Evolutionary conservation across 2,329 filamentous ascomycete genomes (phyloP).

Genomic region (Ophiostoma piceae): DNA sequence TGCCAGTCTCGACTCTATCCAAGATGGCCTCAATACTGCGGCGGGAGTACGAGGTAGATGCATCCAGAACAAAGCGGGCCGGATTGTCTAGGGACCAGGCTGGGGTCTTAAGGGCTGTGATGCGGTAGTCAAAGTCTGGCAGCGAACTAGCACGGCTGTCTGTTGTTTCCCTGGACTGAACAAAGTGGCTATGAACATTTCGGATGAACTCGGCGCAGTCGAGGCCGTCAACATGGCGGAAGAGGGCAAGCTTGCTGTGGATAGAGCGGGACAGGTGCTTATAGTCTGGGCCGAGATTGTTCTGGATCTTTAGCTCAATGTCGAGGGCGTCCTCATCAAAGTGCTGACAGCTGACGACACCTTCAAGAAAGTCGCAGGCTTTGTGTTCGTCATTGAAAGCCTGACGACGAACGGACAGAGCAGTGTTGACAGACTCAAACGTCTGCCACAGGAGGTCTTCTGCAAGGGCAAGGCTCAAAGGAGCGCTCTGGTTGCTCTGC

Average conservation of each 20-base stretch:
- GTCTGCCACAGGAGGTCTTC: slow-evolving; percentile 46
- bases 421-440: slow-evolving; percentile 39
- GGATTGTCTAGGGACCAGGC: slow-evolving; percentile 46
- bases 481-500: slow-evolving; percentile 45
- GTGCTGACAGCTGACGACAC: slow-evolving; percentile 38
- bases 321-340: slow-evolving; percentile 43
- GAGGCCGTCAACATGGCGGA: slow-evolving; percentile 39
- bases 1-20: slow-evolving; percentile 48
- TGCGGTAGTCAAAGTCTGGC: slow-evolving; percentile 46
- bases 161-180: slow-evolving; percentile 37
- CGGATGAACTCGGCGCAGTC: slow-evolving; percentile 44
- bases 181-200: slow-evolving; percentile 37
- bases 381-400: slow-evolving; percentile 40
- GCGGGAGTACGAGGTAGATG: slow-evolving; percentile 40
- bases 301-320: slow-evolving; percentile 43
- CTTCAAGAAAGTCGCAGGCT: slow-evolving; percentile 36
- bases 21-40: slow-evolving; percentile 46
- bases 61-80: slow-evolving; percentile 41
- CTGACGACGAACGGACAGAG: slow-evolving; percentile 39
- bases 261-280: slow-evolving; percentile 42
- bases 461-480: slow-evolving; percentile 43
- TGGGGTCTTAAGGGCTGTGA: slow-evolving; percentile 43
- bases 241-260: slow-evolving; percentile 43
- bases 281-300: slow-evolving; percentile 47
- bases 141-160: slow-evolving; percentile 40